A percentile compares a stretch with the other conserved stretches of the same genome.
phyloP scores from a whole-genome alignment of 768 basidiomycete species.

The Sporobolomyces phaffii region DNA sequence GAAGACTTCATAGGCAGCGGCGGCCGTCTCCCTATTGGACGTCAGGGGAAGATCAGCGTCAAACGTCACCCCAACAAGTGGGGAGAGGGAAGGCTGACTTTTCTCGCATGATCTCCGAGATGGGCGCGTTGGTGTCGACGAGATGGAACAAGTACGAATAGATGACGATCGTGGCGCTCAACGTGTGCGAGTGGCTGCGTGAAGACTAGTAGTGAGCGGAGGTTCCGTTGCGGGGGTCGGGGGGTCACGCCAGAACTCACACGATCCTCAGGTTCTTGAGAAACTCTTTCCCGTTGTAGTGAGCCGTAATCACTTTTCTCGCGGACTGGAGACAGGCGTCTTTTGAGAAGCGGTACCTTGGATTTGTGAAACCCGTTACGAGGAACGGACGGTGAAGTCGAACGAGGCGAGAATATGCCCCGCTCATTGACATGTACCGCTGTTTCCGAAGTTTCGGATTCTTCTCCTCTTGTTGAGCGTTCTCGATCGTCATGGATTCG shows the following conservation, averaged over 20 bases:
- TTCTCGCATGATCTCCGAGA: not conserved
- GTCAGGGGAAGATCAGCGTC: too few relatives aligned
- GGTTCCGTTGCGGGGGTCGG: not conserved
- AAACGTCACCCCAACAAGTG: too few relatives aligned
- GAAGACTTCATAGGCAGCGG: constrained; percentile 5
- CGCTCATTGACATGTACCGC: constrained; percentile 3
- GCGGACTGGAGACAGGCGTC: constrained; percentile 6
- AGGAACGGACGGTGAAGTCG: constrained; percentile 25
- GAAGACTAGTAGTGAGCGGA: not conserved
- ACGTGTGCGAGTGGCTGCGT: constrained; percentile 2
- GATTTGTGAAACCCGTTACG: constrained; percentile 3
- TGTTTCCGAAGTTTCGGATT: constrained; percentile 15
- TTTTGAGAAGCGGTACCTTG: constrained; percentile 9
- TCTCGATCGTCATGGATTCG: constrained; percentile 8
- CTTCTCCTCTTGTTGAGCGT: constrained; percentile 1
- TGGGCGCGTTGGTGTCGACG: constrained; percentile 12
- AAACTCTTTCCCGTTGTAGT: not conserved
- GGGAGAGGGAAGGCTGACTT: too few relatives aligned
- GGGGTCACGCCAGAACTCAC: not conserved
- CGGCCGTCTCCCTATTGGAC: constrained; percentile 8
- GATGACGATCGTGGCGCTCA: constrained; percentile 18
- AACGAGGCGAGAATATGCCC: not conserved
- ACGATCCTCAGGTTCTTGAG: constrained; percentile 18
- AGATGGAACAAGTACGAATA: constrained; percentile 26
- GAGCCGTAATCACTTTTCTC: constrained; percentile 7